These are phyloP conservation scores for Myriangium duriaei DNA, from an alignment of 2,329 filamentous ascomycete species.

Conservation along the genomic window DNA sequence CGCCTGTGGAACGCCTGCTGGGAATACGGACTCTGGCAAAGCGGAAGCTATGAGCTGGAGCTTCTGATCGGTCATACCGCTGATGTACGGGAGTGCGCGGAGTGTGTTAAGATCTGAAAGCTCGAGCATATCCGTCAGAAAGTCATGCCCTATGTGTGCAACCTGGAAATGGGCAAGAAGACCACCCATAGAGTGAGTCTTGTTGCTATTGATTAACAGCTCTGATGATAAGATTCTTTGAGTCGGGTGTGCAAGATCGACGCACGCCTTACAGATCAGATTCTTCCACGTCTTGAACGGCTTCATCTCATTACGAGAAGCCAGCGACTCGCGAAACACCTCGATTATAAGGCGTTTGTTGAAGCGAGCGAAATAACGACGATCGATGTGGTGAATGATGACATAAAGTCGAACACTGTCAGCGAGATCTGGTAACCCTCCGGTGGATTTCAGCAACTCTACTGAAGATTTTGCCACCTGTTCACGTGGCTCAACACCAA, in stretches of 20 bases:
- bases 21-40: slow-evolving; percentile 24
- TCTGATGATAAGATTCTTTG: slow-evolving; percentile 15
- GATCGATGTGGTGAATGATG: slow-evolving; percentile 50
- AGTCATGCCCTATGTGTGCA: slow-evolving; percentile 33
- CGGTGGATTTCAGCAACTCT: slow-evolving; percentile 51
- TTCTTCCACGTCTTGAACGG: slow-evolving; percentile 32
- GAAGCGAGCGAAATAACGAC: slow-evolving; percentile 46
- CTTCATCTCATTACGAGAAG: slow-evolving; percentile 28
- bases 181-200: slow-evolving; percentile 36
- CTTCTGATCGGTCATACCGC: slow-evolving; percentile 46
- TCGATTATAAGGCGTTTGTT: slow-evolving; percentile 45
- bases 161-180: slow-evolving; percentile 49
- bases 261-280: slow-evolving; percentile 32
- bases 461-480: slow-evolving; percentile 41
- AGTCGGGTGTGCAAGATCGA: slow-evolving; percentile 5
- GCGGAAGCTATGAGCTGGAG: slow-evolving; percentile 20
- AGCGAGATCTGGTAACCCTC: slow-evolving; percentile 48
- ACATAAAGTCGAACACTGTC: slow-evolving; percentile 50
- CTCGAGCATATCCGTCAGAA: slow-evolving; percentile 46
- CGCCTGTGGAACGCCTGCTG: slow-evolving; percentile 29
- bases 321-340: slow-evolving; percentile 30
- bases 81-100: slow-evolving; percentile 35
- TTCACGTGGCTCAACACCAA: slow-evolving; percentile 6
- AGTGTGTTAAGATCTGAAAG: slow-evolving; percentile 42
- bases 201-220: background rate